These are phyloP conservation scores for Stachybotrys chartarum DNA, from an alignment of 2,329 filamentous ascomycete genomes.

Conservation along the genomic window DNA sequence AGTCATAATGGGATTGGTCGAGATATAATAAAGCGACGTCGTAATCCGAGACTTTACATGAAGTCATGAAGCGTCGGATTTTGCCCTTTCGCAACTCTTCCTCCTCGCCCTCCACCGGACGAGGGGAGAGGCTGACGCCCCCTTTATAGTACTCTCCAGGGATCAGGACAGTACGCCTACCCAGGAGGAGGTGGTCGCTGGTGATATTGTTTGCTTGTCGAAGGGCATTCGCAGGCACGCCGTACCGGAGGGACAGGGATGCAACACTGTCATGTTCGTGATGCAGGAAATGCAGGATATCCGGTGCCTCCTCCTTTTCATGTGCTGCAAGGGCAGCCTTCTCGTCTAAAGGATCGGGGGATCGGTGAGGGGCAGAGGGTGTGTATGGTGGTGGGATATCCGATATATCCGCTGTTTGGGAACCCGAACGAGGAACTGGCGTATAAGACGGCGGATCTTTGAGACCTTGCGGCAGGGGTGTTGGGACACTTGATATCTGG, in stretches of 20 bases:
- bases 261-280: constrained; percentile 60
- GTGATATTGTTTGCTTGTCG: constrained; percentile 62
- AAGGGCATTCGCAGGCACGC: constrained; percentile 56
- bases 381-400: constrained; percentile 33
- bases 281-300: constrained; percentile 69
- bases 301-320: constrained; percentile 38
- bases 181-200: constrained; percentile 63
- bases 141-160: constrained; percentile 63
- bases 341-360: constrained; percentile 9
- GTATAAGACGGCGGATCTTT: constrained; percentile 63
- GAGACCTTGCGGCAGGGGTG: constrained; percentile 52
- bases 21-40: constrained; percentile 71
- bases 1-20: constrained; percentile 59
- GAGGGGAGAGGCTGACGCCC: constrained; percentile 60
- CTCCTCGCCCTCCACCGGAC: constrained; percentile 66
- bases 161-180: constrained; percentile 62
- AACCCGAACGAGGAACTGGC: constrained; percentile 20
- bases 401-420: constrained; percentile 12
- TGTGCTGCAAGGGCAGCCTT: constrained; percentile 14
- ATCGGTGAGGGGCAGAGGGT: constrained; percentile 6
- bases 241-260: constrained; percentile 65
- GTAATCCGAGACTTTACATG: constrained; percentile 70
- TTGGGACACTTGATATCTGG: constrained; percentile 58
- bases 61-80: constrained; percentile 71
- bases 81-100: constrained; percentile 65